A percentile compares a stretch with the other conserved stretches of the same genome.
phyloP scores from a whole-genome alignment of 2,329 filamentous ascomycete genomes.

The Annulohypoxylon truncatum region DNA sequence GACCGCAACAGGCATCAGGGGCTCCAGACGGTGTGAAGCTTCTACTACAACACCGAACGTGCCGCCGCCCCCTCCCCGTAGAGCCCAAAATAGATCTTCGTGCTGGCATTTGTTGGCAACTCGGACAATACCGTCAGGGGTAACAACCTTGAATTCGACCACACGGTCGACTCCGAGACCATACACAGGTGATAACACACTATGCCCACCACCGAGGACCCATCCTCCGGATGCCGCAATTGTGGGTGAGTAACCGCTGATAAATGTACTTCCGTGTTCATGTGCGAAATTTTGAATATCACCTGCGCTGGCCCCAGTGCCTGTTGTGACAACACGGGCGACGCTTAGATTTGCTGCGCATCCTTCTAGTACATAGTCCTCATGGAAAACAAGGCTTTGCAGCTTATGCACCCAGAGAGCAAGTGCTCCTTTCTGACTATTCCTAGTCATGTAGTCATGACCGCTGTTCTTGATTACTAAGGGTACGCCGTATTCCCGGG shows the following conservation, averaged over 20 bases:
- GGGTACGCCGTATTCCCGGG: slow-evolving; percentile 42
- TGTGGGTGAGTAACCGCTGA: slow-evolving; percentile 43
- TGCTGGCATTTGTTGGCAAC: slow-evolving; percentile 53
- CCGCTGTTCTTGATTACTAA: slow-evolving; percentile 51
- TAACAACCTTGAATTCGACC: slow-evolving; percentile 47
- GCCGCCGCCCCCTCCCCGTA: slow-evolving; percentile 60
- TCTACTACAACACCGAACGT: slow-evolving; percentile 58
- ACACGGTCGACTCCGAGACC: slow-evolving; percentile 49
- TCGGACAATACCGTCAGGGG: slow-evolving; percentile 39
- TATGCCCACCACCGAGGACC: slow-evolving; percentile 48
- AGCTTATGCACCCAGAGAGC: slow-evolving; percentile 49
- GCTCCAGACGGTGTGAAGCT: slow-evolving; percentile 57
- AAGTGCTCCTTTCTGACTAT: slow-evolving; percentile 46
- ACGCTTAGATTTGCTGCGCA: slow-evolving; percentile 22
- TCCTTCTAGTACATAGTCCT: slow-evolving; percentile 41
- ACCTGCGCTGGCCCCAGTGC: slow-evolving; percentile 47
- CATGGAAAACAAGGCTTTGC: slow-evolving; percentile 39
- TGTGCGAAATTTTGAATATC: slow-evolving; percentile 46
- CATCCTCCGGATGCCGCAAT: slow-evolving; percentile 46
- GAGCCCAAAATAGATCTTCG: slow-evolving; percentile 60
- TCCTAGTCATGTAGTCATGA: slow-evolving; percentile 51
- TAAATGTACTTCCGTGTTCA: slow-evolving; percentile 42
- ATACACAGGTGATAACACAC: slow-evolving; percentile 45
- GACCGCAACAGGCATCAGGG: slow-evolving; percentile 51
- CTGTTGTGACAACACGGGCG: slow-evolving; percentile 45